phyloP scores from a whole-genome alignment of 2,329 filamentous ascomycete genomes.

The Hansfordia pulvinata region DNA sequence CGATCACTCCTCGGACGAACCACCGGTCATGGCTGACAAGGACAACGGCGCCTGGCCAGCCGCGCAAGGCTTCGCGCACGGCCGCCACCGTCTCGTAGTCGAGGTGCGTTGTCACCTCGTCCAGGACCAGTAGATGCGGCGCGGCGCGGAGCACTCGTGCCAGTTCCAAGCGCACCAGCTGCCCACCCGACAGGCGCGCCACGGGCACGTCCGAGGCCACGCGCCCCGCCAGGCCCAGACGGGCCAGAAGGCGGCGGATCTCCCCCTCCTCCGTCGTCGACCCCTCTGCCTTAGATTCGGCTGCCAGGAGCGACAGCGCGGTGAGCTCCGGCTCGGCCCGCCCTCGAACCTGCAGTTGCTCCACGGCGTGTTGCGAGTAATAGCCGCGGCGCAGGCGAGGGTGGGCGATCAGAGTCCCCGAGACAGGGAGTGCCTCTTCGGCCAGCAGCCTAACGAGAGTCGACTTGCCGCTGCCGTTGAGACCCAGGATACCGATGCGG shows the following conservation, averaged over 20 bases:
- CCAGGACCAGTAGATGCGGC: slow-evolving; percentile 62
- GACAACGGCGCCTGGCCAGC: slow-evolving; percentile 62
- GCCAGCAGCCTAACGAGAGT: slow-evolving; percentile 62
- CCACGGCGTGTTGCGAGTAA: slow-evolving; percentile 70
- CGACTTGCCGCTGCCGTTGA: slow-evolving; percentile 75
- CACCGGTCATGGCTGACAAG: slow-evolving; percentile 74
- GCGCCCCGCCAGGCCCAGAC: slow-evolving; percentile 57
- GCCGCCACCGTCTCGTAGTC: slow-evolving; percentile 71
- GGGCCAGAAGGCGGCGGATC: slow-evolving; percentile 49
- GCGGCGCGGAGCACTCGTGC: slow-evolving; percentile 54
- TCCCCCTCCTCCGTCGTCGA: slow-evolving; percentile 64
- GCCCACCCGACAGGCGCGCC: slow-evolving; percentile 63
- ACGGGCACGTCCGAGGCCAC: slow-evolving; percentile 62
- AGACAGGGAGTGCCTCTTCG: slow-evolving; percentile 40
- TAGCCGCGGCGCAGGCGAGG: slow-evolving; percentile 58
- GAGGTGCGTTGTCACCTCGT: slow-evolving; percentile 76
- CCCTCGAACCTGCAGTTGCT: slow-evolving; percentile 47
- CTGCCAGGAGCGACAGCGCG: slow-evolving; percentile 48
- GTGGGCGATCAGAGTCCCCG: slow-evolving; percentile 51
- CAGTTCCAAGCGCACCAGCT: slow-evolving; percentile 53
- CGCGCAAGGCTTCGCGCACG: slow-evolving; percentile 49
- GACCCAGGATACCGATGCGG: slow-evolving; percentile 59
- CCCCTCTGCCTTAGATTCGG: slow-evolving; percentile 37
- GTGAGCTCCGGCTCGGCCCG: slow-evolving; percentile 38
- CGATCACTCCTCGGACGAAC: slow-evolving; percentile 62